Evolutionary conservation across 371 early-diverging fungal genomes (phyloP).

Genomic region (Smittium culicis): DNA sequence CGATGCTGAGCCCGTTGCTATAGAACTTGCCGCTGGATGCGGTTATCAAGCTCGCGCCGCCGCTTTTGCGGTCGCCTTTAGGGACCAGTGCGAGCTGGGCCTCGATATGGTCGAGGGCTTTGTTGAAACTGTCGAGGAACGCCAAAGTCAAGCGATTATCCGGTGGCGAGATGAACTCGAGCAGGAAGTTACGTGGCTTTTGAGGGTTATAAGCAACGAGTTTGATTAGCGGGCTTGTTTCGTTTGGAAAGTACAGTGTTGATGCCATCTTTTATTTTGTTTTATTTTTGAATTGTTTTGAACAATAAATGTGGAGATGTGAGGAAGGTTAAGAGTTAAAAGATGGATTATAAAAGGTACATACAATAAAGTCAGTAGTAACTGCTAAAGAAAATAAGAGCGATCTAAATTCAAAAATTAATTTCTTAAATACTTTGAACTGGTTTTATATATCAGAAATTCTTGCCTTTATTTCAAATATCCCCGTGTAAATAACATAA

Average conservation of each 20-base stretch:
- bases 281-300: too few species aligned
- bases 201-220: conserved; percentile 23
- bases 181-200: conserved; percentile 23
- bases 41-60: conserved; percentile 44
- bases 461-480: too few species aligned
- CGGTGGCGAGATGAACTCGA: conserved; percentile 21
- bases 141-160: conserved; percentile 57
- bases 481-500: too few species aligned
- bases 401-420: too few species aligned
- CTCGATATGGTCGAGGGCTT: conserved; percentile 48
- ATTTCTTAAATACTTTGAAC: too few species aligned
- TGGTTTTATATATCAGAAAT: too few species aligned
- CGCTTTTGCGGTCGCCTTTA: conserved; percentile 21
- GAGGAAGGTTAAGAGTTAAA: too few species aligned
- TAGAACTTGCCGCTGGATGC: conserved; percentile 52
- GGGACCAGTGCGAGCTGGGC: conserved; percentile 18
- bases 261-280: not conserved
- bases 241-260: conserved; percentile 7
- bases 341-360: too few species aligned
- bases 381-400: too few species aligned
- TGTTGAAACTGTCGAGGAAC: conserved; percentile 39
- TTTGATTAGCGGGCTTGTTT: conserved; percentile 13
- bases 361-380: too few species aligned
- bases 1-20: conserved; percentile 47
- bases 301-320: too few species aligned